Evolutionary conservation across 306 rosid species (phyloP).

Genomic region (Fragaria vesca): DNA sequence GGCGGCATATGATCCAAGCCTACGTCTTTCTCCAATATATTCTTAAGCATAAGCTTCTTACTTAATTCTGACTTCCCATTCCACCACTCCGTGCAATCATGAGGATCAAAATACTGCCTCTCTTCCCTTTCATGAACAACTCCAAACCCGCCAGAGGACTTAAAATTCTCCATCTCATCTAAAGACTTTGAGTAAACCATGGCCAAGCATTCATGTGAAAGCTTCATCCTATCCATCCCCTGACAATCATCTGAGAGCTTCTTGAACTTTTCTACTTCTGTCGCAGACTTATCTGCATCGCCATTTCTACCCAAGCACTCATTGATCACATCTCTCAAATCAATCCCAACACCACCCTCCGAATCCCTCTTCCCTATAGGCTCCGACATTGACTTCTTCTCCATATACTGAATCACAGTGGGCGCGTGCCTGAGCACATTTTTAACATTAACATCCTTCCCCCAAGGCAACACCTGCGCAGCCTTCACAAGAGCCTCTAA

Average conservation of each 20-base stretch:
- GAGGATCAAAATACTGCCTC: slow-evolving; percentile 25
- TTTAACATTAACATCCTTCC: slow-evolving; percentile 61
- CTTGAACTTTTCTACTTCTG: neutral
- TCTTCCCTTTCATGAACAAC: slow-evolving; percentile 28
- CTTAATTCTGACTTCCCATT: slow-evolving; percentile 70
- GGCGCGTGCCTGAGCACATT: slow-evolving; percentile 62
- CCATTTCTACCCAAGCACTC: slow-evolving; percentile 46
- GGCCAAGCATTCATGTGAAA: slow-evolving; percentile 65
- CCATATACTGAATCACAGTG: slow-evolving; percentile 68
- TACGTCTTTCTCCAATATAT: slow-evolving; percentile 60
- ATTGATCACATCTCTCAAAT: slow-evolving; percentile 50
- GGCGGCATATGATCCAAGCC: slow-evolving; percentile 76
- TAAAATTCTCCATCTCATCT: slow-evolving; percentile 22
- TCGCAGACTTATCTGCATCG: slow-evolving; percentile 20
- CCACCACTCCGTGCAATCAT: slow-evolving; percentile 68
- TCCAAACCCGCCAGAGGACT: slow-evolving; percentile 25
- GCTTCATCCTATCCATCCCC: slow-evolving; percentile 34
- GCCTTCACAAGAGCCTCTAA: slow-evolving; percentile 63
- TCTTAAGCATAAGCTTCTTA: slow-evolving; percentile 59
- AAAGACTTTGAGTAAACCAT: slow-evolving; percentile 46
- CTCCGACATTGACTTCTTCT: slow-evolving; percentile 58
- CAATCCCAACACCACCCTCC: slow-evolving; percentile 28
- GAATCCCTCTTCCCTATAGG: slow-evolving; percentile 28
- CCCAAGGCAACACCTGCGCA: slow-evolving; percentile 84
- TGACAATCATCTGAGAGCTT: slow-evolving; percentile 8